Evolutionary conservation across 2,329 filamentous ascomycete genomes (phyloP), one percentile per base, ranked within the genome.

Genomic region (Penicillium palitans): DNA sequence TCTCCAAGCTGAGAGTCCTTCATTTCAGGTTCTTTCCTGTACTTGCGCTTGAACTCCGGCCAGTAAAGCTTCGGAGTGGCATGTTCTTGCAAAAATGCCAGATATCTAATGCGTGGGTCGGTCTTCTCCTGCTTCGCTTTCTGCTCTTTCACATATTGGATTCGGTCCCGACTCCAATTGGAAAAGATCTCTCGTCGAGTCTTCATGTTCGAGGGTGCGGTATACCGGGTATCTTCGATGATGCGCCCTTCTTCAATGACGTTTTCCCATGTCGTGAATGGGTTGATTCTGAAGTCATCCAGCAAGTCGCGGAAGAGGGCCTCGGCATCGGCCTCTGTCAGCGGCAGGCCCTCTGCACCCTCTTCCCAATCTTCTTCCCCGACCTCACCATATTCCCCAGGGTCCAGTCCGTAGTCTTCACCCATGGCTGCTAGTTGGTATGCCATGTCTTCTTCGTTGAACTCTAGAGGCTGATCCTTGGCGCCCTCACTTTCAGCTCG

Each of bases 11-110:
- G 70, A 6, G 68, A 67, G 53, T 78, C 75, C 56, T 74, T 79
- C 89, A 99, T 92, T 52, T 87, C 84, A 0, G 84, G 75, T 63
- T 96, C 92, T 64, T 89, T 93, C 64, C 89, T 89, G 76, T 87
- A 95, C 72, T 97, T 99, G 35, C 95, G 83, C 68, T 90, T 91
- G 77, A 99, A 99, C 72, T 99, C 95, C 0, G 91, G 89, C 95
- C 95, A 99, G 80, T 96, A 99, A 1, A 99, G 82, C 76, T 96
- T 98, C 0, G 91, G 89, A 0, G 88, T 95, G 0, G 93, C 93
- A 65, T 91, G 85, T 49, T 88, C 85, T 62, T 93, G 87, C 31
- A 99, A 80, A 62, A 99, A 89, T 0, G 84, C 83, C 60, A 98
- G 78, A 73, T 96, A 99, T 0, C 88, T 86, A 63, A 96, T 89